Evolutionary conservation across 768 basidiomycete species (phyloP), one percentile per base, ranked within the genome.

Genomic region (Amanita pallidorosea): DNA sequence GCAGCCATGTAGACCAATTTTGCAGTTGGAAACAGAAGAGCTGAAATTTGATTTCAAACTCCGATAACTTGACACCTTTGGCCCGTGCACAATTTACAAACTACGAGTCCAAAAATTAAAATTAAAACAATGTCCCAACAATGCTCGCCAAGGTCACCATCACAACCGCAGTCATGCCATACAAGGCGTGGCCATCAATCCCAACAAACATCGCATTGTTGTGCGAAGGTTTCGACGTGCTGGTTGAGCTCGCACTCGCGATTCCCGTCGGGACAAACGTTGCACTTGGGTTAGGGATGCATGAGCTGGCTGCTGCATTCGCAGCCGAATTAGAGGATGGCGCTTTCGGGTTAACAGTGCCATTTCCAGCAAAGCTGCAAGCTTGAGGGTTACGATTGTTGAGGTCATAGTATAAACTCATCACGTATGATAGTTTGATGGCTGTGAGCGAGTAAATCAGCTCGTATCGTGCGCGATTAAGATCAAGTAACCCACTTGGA

Each of bases 301-400:
- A 91, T 12, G 85, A 82, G 49, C 69, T 75, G 20, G 76, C 83
- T 36, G 76, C 83, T 34, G 79, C 66, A 51, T 69, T 69, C 37
- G 79, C 77, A 25, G 72, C 71, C 8, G 73, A 66, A 13, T 66
- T 67, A 43, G 64, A 60, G 6, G 83, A 61, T 27, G 83, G 73
- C 13, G 79, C 77, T 3, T 60, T 61, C 13, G 69, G 9, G 58
- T 88, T 87, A 55, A 89, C 70, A 13, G 88, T 89, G 5, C 82
- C 92, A 61, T 96, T 96, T 7, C 92, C 90, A 47, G 65, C 65
- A 62, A 96, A 95, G 69, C 75, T 78, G 67, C 92, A 95, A 7
- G 87, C 72, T 47, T 75, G 69, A 15, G 68, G 60, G 49, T 81
- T 67, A 54, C 76, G 75, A 63, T 75, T 76, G 50, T 76, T 77